Percentiles rank a stretch among this genome's conserved stretches.
These are phyloP conservation scores for Mariannaea elegans DNA, from an alignment of 2,329 filamentous ascomycete genomes.

Conservation along the genomic window DNA sequence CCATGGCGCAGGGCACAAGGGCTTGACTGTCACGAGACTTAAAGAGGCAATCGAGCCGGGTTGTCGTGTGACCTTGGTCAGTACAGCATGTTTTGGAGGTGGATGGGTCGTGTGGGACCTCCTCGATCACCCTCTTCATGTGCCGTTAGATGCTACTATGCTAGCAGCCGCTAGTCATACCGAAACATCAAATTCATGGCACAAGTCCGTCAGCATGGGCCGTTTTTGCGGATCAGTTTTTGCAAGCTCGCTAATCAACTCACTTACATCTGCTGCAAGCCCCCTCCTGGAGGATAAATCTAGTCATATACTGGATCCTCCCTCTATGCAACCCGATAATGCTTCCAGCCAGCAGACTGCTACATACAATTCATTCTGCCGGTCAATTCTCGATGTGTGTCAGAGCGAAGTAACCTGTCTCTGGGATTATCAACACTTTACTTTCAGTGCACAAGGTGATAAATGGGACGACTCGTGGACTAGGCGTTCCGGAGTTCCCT, in stretches of 20 bases:
- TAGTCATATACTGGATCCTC: not conserved
- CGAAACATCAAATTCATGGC: not conserved
- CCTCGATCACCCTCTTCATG: not conserved
- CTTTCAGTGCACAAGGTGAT: not conserved
- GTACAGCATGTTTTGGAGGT: conserved; percentile 11
- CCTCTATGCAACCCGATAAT: not conserved
- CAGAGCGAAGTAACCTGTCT: not conserved
- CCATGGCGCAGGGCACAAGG: not conserved
- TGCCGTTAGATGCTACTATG: not conserved
- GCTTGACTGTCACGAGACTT: not conserved
- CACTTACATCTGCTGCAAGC: not conserved
- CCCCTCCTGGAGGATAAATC: not conserved
- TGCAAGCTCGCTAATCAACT: not conserved
- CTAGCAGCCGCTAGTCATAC: not conserved
- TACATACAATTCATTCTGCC: conserved; percentile 17
- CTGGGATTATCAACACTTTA: not conserved
- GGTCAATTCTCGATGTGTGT: not conserved
- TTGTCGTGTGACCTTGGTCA: conserved; percentile 6
- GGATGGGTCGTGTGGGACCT: conserved; percentile 7
- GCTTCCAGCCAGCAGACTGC: not conserved
- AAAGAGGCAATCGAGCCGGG: conserved; percentile 11
- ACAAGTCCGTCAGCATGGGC: not conserved
- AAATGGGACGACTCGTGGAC: not conserved
- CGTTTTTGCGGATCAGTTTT: not conserved
- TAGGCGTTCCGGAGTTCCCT: not conserved